Evolutionary conservation across 306 rosid species (phyloP).

Genomic region (Rubus idaeus): DNA sequence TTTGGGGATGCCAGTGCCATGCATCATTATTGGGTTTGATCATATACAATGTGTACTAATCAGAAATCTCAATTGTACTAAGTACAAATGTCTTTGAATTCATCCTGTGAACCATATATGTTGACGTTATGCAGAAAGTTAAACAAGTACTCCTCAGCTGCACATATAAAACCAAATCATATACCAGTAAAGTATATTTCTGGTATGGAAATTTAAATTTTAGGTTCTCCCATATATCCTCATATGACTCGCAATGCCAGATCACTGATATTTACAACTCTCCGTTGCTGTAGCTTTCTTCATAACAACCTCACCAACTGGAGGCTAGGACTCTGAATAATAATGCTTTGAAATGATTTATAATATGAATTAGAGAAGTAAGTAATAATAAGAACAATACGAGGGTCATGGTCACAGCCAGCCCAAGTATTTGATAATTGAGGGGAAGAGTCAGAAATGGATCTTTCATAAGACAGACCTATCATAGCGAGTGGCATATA

Average conservation of each 20-base stretch:
- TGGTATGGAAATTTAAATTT: not conserved
- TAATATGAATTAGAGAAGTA: not conserved
- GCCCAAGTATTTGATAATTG: constrained; percentile 52
- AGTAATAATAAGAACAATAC: constrained; percentile 23
- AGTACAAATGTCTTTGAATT: not conserved
- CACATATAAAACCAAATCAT: not conserved
- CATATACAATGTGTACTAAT: not conserved
- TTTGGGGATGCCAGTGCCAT: not conserved
- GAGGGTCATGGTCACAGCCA: constrained; percentile 48
- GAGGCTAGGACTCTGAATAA: constrained; percentile 21
- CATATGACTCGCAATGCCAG: constrained; percentile 24
- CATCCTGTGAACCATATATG: not conserved
- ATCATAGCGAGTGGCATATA: constrained; percentile 11
- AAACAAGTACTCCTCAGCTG: constrained; percentile 9
- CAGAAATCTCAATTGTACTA: not conserved
- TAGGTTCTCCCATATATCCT: not conserved
- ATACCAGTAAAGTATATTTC: not conserved
- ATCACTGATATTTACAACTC: constrained; percentile 29
- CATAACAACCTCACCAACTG: constrained; percentile 38
- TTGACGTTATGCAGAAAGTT: not conserved
- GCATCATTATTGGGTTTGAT: not conserved
- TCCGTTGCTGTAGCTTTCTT: constrained; percentile 58
- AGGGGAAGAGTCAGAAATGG: constrained; percentile 43
- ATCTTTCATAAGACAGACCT: constrained; percentile 42
- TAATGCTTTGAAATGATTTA: not conserved